These are phyloP conservation scores for Aspergillus neoniger DNA, from an alignment of 2,329 filamentous ascomycete genomes.

Conservation along the genomic window DNA sequence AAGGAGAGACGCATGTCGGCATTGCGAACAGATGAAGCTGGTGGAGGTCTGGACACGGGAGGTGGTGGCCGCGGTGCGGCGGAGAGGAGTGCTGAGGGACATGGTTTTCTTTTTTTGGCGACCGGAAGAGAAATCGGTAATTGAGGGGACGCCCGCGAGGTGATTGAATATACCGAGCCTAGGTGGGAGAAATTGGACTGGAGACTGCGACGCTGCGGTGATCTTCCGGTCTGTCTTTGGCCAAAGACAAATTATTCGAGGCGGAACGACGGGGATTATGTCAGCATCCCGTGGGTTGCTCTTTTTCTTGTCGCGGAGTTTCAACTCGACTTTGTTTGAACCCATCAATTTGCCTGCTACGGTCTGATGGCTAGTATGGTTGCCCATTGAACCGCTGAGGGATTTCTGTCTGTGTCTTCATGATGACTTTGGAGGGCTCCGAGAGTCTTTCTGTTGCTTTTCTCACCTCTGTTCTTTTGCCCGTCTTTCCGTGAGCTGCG, in stretches of 20 bases:
- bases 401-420: constrained; percentile 11
- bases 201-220: background rate
- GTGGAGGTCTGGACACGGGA: constrained; percentile 28
- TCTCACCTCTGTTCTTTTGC: constrained; percentile 7
- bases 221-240: constrained; percentile 21
- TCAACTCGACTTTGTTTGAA: background rate
- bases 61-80: constrained; percentile 36
- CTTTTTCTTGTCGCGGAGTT: background rate
- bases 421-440: constrained; percentile 22
- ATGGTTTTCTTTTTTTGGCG: constrained; percentile 22
- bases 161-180: background rate
- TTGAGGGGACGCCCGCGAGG: background rate
- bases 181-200: constrained; percentile 10
- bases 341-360: background rate
- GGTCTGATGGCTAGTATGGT: background rate
- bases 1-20: constrained; percentile 81
- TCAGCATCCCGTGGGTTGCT: constrained; percentile 14
- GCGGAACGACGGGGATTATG: constrained; percentile 29
- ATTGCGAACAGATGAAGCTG: constrained; percentile 58
- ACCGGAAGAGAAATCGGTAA: background rate
- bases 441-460: constrained; percentile 8
- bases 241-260: constrained; percentile 32
- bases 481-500: constrained; percentile 17
- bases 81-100: constrained; percentile 40
- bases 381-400: background rate